A percentile compares a stretch with the other conserved stretches of the same genome.
phyloP scores from a whole-genome alignment of 176 grass and related monocot species.

The Eleusine coracana region DNA sequence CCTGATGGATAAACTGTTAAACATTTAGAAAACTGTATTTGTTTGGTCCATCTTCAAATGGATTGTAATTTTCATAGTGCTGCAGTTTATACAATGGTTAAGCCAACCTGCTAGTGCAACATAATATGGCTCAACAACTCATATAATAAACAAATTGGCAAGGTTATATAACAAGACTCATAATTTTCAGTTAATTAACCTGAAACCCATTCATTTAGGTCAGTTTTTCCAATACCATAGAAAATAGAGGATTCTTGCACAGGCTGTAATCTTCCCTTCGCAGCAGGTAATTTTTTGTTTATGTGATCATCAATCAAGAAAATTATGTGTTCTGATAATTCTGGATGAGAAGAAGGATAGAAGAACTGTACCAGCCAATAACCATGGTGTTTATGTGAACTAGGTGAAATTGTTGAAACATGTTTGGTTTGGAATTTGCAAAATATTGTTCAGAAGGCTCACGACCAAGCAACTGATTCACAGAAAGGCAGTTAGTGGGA shows the following conservation, averaged over 20 bases:
- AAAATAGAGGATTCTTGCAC: background rate
- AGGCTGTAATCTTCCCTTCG: conserved; percentile 14
- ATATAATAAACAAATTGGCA: conserved; percentile 5
- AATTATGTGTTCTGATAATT: conserved; percentile 9
- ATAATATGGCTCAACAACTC: conserved; percentile 24
- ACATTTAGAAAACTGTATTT: conserved; percentile 16
- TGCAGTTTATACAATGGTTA: conserved; percentile 12
- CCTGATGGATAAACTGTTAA: background rate
- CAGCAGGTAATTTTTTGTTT: conserved; percentile 3
- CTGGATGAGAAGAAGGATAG: background rate
- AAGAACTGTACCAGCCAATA: background rate
- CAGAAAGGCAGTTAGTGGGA: background rate
- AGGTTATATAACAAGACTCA: background rate
- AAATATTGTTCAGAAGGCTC: background rate
- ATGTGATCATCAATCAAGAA: background rate
- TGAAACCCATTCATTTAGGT: conserved; percentile 19
- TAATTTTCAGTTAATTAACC: background rate
- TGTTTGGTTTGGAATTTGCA: conserved; percentile 2
- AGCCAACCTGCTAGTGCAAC: background rate
- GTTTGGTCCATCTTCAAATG: conserved; percentile 22
- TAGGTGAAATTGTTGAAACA: conserved; percentile 15
- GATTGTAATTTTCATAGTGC: conserved; percentile 9
- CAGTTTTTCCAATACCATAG: conserved; percentile 12
- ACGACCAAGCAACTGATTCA: background rate
- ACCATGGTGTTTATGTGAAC: conserved; percentile 9